Conservation (phyloP, 2,329 filamentous ascomycete genomes). For the Lecanosticta acicola region DNA sequence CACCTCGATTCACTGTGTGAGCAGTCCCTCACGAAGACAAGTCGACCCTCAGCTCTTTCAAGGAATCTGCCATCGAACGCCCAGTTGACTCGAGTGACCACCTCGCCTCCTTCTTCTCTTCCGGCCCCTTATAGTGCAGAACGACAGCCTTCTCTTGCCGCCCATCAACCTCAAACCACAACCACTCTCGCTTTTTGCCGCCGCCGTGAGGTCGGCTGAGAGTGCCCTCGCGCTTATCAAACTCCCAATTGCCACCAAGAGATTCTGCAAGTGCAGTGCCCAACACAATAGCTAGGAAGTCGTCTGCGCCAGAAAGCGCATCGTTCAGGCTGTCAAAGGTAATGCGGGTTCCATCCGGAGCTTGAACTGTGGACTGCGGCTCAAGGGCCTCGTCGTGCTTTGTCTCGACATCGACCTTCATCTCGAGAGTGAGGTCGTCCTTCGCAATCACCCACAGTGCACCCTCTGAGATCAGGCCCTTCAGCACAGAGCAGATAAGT, state of each 20-base stretch:
- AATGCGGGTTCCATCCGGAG: neutral
- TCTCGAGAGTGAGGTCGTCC: constrained; percentile 3
- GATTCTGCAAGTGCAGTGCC: constrained; percentile 8
- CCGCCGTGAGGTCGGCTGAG: constrained; percentile 11
- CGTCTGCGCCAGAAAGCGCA: constrained; percentile 7
- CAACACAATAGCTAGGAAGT: constrained; percentile 8
- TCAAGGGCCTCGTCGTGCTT: neutral
- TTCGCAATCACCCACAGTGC: constrained; percentile 1
- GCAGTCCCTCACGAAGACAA: too few species aligned
- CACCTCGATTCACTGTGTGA: too few species aligned
- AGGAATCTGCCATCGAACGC: too few species aligned
- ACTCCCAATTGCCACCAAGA: constrained; percentile 17
- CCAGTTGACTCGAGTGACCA: neutral
- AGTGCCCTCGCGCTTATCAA: constrained; percentile 19
- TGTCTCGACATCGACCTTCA: constrained; percentile 6
- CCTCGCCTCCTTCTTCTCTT: neutral
- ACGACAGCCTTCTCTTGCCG: neutral
- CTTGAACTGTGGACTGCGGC: constrained; percentile 3
- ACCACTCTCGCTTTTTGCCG: constrained; percentile 3
- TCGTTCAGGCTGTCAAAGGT: constrained; percentile 2
- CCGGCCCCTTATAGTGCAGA: neutral
- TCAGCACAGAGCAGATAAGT: constrained; percentile 1
- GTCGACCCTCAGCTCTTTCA: too few species aligned
- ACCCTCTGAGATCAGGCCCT: constrained; percentile 2
- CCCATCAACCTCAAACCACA: constrained; percentile 3